Percentiles rank a stretch among this genome's conserved stretches.
Evolutionary conservation across 2,329 filamentous ascomycete genomes (phyloP).

Genomic region (Nannizzia gypsea): DNA sequence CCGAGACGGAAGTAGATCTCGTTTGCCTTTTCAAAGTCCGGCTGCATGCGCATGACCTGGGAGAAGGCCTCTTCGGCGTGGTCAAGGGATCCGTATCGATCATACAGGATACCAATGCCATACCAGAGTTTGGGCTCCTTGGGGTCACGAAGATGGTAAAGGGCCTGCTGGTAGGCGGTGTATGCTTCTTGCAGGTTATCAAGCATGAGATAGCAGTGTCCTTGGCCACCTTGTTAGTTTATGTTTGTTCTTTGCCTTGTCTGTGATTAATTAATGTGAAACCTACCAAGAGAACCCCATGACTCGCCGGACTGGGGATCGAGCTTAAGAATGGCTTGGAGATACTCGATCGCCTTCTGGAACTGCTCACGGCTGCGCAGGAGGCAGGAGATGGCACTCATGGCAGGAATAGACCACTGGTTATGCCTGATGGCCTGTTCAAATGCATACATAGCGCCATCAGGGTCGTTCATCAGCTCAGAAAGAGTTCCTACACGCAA

Average conservation of each 20-base stretch:
- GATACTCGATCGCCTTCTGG: conserved; percentile 82
- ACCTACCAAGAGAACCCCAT: conserved; percentile 83
- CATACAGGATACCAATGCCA: conserved; percentile 93
- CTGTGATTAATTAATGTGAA: neutral
- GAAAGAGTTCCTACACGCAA: conserved; percentile 63
- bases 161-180: conserved; percentile 85
- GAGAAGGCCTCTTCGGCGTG: conserved; percentile 97
- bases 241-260: neutral
- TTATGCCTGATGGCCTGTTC: conserved; percentile 83
- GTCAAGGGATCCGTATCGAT: conserved; percentile 88
- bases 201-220: conserved; percentile 99
- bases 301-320: conserved; percentile 85
- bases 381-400: conserved; percentile 89
- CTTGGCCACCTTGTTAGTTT: conserved; percentile 33
- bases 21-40: conserved; percentile 95
- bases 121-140: conserved; percentile 99
- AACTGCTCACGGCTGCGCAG: conserved; percentile 88
- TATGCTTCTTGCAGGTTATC: conserved; percentile 96
- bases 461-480: conserved; percentile 75
- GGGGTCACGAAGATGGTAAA: conserved; percentile 84
- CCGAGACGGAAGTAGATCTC: conserved; percentile 97
- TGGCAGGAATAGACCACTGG: conserved; percentile 73
- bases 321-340: conserved; percentile 80
- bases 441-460: conserved; percentile 82
- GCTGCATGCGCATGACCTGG: conserved; percentile 97